A percentile compares a stretch with the other conserved stretches of the same genome.
These are phyloP conservation scores for Sonneratia caseolaris DNA, from an alignment of 345 rosid species.

Conservation along the genomic window DNA sequence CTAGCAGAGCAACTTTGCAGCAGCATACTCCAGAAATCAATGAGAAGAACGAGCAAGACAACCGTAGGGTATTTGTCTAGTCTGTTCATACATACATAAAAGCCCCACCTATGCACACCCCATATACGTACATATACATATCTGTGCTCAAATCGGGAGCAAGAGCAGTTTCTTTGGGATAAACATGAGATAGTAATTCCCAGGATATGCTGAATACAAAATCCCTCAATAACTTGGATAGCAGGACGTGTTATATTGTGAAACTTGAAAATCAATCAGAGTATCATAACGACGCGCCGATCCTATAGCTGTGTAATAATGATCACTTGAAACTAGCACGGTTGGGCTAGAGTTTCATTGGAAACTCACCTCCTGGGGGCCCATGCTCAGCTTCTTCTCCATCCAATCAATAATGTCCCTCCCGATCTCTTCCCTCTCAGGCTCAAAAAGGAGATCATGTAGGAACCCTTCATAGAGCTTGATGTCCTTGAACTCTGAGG, in stretches of 20 bases:
- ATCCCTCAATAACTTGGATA: background rate
- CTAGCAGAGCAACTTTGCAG: too few relatives aligned
- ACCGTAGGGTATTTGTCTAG: too few relatives aligned
- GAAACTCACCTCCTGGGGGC: background rate
- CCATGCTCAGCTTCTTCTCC: constrained; percentile 45
- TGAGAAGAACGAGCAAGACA: too few relatives aligned
- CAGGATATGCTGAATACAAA: background rate
- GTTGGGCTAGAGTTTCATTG: background rate
- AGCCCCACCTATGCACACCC: too few relatives aligned
- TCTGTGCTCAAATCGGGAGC: background rate
- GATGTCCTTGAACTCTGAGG: constrained; percentile 70
- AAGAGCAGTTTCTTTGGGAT: background rate
- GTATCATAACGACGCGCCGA: background rate
- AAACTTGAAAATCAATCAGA: background rate
- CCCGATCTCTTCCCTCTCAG: constrained; percentile 74
- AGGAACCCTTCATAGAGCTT: constrained; percentile 87
- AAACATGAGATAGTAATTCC: background rate
- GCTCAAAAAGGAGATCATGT: constrained; percentile 93
- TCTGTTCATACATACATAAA: too few relatives aligned
- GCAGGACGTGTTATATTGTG: background rate
- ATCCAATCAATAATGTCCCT: constrained; percentile 82
- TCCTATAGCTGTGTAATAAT: constrained; percentile 1
- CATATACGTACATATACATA: background rate
- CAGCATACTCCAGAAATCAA: too few relatives aligned
- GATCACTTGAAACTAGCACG: background rate